These are phyloP conservation scores for Pleurotus citrinopileatus DNA, from an alignment of 768 basidiomycete genomes.

Conservation along the genomic window DNA sequence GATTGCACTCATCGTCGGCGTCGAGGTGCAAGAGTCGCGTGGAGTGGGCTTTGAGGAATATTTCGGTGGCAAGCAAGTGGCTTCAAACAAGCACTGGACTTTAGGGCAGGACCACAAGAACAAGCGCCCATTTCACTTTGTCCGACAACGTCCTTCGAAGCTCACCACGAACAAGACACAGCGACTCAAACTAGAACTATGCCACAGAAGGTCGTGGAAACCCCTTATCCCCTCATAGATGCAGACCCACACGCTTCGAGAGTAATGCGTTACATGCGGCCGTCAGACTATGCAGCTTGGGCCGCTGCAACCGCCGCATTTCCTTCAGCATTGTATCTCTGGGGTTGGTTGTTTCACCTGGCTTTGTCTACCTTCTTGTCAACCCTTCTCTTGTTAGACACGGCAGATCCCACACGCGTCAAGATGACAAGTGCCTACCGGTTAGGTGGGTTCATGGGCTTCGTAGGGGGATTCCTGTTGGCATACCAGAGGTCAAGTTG, in stretches of 20 bases:
- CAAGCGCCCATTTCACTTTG: constrained; percentile 1
- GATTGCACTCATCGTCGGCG: constrained; percentile 52
- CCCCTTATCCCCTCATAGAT: constrained; percentile 90
- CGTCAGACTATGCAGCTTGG: constrained; percentile 86
- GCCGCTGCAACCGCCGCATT: constrained; percentile 76
- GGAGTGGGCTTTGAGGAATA: constrained; percentile 4
- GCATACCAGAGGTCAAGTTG: constrained; percentile 90
- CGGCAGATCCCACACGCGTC: constrained; percentile 43
- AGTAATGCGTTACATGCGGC: constrained; percentile 86
- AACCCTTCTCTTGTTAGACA: constrained; percentile 31
- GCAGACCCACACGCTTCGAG: constrained; percentile 86
- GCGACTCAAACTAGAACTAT: constrained; percentile 27
- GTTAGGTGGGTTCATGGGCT: constrained; percentile 76
- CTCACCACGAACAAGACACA: constrained; percentile 22
- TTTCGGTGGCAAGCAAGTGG: too few species aligned
- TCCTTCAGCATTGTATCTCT: constrained; percentile 76
- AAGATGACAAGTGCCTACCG: constrained; percentile 35
- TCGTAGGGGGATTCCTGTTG: constrained; percentile 86
- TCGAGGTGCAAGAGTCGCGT: constrained; percentile 3
- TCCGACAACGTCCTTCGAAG: constrained; percentile 18
- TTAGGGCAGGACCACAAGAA: constrained; percentile 30
- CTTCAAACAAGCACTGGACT: constrained; percentile 6
- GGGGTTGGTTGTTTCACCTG: constrained; percentile 55
- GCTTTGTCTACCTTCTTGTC: constrained; percentile 4
- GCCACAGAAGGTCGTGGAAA: constrained; percentile 48